Percentiles rank a stretch among this genome's conserved stretches.
phyloP scores from a whole-genome alignment of 345 rosid species.

The Angophora floribunda region DNA sequence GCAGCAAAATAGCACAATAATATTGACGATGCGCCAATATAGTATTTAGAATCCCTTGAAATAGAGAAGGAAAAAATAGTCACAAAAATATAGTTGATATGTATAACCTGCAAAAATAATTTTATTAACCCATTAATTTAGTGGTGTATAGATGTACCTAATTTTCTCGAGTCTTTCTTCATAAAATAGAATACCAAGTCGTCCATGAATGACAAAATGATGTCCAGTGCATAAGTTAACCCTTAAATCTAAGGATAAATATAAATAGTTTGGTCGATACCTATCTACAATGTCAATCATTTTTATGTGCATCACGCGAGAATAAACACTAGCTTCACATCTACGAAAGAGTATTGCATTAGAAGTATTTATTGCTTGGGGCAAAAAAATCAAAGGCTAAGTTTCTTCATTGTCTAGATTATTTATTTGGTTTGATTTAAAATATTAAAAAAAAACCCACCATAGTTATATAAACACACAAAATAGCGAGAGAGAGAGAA shows the following conservation, averaged over 20 bases:
- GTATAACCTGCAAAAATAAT: neutral
- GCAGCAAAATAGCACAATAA: neutral
- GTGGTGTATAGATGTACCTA: neutral
- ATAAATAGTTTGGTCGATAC: neutral
- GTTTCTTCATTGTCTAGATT: neutral
- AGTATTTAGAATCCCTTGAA: neutral
- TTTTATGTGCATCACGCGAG: neutral
- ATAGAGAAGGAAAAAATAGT: neutral
- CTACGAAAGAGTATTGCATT: neutral
- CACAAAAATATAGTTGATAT: neutral
- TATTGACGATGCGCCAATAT: neutral
- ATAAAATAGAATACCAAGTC: neutral
- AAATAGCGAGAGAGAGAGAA: too few relatives aligned
- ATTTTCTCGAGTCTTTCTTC: neutral
- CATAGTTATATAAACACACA: neutral
- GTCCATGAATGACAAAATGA: neutral
- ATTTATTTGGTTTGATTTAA: neutral
- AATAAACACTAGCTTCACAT: neutral
- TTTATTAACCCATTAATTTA: neutral
- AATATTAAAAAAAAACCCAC: neutral
- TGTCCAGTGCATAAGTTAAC: neutral
- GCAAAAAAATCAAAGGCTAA: neutral
- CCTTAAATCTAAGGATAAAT: neutral
- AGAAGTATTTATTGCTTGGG: neutral
- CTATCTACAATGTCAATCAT: neutral